Evolutionary conservation across 768 basidiomycete species (phyloP), one percentile per base, ranked within the genome.

Genomic region (Saitozyma sp.): DNA sequence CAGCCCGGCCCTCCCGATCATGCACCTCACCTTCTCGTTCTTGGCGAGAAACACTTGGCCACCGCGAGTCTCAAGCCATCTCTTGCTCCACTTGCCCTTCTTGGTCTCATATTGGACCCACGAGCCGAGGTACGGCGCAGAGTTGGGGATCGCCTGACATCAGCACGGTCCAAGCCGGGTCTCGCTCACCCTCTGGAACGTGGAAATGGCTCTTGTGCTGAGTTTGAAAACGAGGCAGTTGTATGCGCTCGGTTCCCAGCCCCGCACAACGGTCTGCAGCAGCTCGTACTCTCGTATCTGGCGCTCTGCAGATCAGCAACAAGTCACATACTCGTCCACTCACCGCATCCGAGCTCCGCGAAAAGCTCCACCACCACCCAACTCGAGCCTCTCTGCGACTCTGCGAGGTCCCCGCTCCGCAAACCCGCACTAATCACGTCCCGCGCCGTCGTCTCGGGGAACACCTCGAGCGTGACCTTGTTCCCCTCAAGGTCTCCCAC

Each of bases 291-390:
- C 87, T 58, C 96, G 83, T 42, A 98, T 83, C 14, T 93, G 93
- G 0, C 95, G 88, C 79, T 99, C 95, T 93, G 73, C 56, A 61
- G 29, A 29, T 29, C 29, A 29, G 29, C 29, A 1, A 56, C 19
- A 37, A 48, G n/a, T 16, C 11, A 46, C 2, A 10, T 37, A 78
- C 45, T 46, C 13, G 13, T 11, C 13, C 45, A 46, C 82, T 65
- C 74, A 94, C 93, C 93, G 87, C 94, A 89, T 62, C 92, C 93
- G 74, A 93, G 89, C 73, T 93, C 90, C 66, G 91, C 89, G 41
- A 90, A 90, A 38, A 94, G 79, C 80, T 98, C 95, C 77, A 85
- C 94, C 38, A 98, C 77, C 84, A 93, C 92, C 90, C 91, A 96
- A 7, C 85, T 87, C 40, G 68, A 70, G 16, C 72, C 78, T 6